Percentiles rank a stretch among this genome's conserved stretches.
phyloP scores from a whole-genome alignment of 2,329 filamentous ascomycete species.

The Ceratocystis destructans region DNA sequence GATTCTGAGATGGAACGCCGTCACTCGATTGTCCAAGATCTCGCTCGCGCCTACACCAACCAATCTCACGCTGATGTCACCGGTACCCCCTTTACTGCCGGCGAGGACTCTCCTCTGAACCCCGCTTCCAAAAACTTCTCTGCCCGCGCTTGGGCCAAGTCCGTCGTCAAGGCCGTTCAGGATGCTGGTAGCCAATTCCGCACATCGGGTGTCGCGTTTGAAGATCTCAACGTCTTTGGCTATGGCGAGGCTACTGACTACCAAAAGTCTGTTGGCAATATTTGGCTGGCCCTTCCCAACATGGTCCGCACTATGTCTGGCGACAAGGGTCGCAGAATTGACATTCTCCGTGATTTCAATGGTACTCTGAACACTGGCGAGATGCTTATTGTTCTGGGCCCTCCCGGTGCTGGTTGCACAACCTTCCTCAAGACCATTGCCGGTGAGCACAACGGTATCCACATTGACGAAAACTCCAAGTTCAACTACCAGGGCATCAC shows the following conservation, averaged over 20 bases:
- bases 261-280: slow-evolving; percentile 52
- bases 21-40: slow-evolving; percentile 39
- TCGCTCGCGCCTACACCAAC: slow-evolving; percentile 42
- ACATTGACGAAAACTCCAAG: slow-evolving; percentile 53
- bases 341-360: slow-evolving; percentile 55
- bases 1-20: slow-evolving; percentile 37
- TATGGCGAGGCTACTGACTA: slow-evolving; percentile 56
- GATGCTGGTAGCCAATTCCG: slow-evolving; percentile 43
- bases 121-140: slow-evolving; percentile 41
- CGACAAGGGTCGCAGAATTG: slow-evolving; percentile 42
- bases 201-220: slow-evolving; percentile 50
- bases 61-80: slow-evolving; percentile 29
- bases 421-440: slow-evolving; percentile 76
- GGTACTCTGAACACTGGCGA: slow-evolving; percentile 56
- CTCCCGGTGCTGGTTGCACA: slow-evolving; percentile 61
- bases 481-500: slow-evolving; percentile 71
- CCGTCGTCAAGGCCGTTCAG: slow-evolving; percentile 39
- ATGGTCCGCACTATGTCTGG: slow-evolving; percentile 38
- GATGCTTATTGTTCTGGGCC: slow-evolving; percentile 63
- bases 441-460: slow-evolving; percentile 70
- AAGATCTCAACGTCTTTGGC: slow-evolving; percentile 54
- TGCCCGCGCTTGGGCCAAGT: slow-evolving; percentile 45
- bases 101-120: slow-evolving; percentile 39
- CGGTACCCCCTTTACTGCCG: slow-evolving; percentile 39
- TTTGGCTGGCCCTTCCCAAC: slow-evolving; percentile 39